Evolutionary conservation across 257 asterid species (phyloP), one percentile per base, ranked within the genome.

Genomic region (Nyctanthes arbortristis): DNA sequence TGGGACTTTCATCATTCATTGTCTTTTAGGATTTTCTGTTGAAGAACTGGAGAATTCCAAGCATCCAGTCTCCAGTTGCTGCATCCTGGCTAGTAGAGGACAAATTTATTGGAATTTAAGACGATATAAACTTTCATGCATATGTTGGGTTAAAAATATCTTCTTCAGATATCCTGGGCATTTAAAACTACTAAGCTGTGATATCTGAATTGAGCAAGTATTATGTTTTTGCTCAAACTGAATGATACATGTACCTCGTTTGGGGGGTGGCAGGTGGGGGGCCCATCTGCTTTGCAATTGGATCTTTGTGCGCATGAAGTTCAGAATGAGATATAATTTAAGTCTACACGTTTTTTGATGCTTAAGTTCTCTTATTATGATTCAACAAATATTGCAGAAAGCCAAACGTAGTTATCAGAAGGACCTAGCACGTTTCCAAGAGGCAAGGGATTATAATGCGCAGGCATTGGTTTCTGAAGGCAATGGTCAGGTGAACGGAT

Each of bases 371-470:
- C 62, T 49, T 47, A 10, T 64, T 20, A 34, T 54, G 67, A 16
- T 29, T 43, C 18, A 47, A 39, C 28, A 52, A 13, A 5, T 71
- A n/a, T n/a, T n/a, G n/a, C n/a, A n/a, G n/a, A n/a, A n/a, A n/a
- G n/a, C n/a, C n/a, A n/a, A n/a, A n/a, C n/a, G n/a, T n/a, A n/a
- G n/a, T n/a, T n/a, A 91, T 77, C 91, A 94, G 76, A 89, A 91
- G 82, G 99, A 94, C 59, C 40, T 94, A 71, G 91, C 89, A 60
- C 81, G 84, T 81, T 87, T 85, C 68, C 75, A 27, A 72, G 92
- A 93, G 77, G 92, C 95, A 55, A 84, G 88, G 71, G 88, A 86
- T 54, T 75, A 87, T 40, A 93, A 91, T 72, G 82, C 86, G 16
- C 84, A 82, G 73, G 85, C 89, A 60, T 74, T 87, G 68, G 66